Base-by-base conservation (phyloP, 148 eudicot genomes). In the Heliamphora exappendiculata region DNA sequence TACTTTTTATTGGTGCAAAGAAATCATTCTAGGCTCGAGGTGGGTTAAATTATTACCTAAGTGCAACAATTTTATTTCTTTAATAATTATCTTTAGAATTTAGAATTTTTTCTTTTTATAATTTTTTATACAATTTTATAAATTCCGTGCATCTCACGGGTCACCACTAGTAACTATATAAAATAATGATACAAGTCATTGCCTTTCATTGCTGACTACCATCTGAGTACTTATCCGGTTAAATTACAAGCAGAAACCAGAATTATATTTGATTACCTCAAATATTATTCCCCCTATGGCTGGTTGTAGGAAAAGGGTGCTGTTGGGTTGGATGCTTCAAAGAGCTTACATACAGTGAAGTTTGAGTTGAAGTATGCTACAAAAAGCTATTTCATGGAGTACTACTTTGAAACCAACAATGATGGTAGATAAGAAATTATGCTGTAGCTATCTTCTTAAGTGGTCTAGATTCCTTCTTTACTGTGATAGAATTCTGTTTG, bases 331-430 rank as follows among this genome's bases (percentile, higher is more conserved):
- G 89, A 83, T 78, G 55, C 78, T 80, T 83, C 87, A 24, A 88
- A 87, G 69, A 81, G 80, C 78, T 78, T 94, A 68, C 87, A 83
- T 72, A 91, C 81, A 78, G 88, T 89, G 67, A 91, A 80, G 70
- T 80, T 82, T 71, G 97, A 91, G 78, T 84, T 94, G 82, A 94
- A 88, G 70, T 88, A 94, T 84, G 81, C 90, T 64, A 79, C 50
- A 77, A 94, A 91, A 83, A 90, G 81, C 83, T 94, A 94, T 78
- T 80, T 75, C 78, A 89, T 94, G 91, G 97, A 94, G 80, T 91
- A 88, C 86, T 91, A 89, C 84, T 94, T 94, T 81, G 84, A 82
- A 72, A 85, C 78, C 83, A 84, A 78, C 65, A 72, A 74, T 72
- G 77, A 57, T 71, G 93, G 97, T 94, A 86, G 10, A 44, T 53